A percentile compares a stretch with the other conserved stretches of the same genome.
These are phyloP conservation scores for Aspergillus bombycis DNA, from an alignment of 2,329 filamentous ascomycete species.

Conservation along the genomic window DNA sequence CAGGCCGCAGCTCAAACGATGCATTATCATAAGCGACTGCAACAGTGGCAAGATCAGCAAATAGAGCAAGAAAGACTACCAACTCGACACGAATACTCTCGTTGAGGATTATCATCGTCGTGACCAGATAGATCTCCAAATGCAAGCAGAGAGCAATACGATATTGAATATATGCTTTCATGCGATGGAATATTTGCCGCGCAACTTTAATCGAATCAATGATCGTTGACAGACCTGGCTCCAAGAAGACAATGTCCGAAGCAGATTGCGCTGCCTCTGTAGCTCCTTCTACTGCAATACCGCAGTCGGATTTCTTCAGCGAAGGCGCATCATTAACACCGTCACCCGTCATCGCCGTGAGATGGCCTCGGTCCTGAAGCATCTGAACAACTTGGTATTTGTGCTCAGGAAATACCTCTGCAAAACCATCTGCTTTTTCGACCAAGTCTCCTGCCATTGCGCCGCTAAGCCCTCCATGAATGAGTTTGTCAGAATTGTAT, in stretches of 20 bases:
- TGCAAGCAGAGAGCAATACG: conserved; percentile 75
- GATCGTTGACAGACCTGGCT: conserved; percentile 71
- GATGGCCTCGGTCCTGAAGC: conserved; percentile 71
- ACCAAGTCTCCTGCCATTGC: conserved; percentile 75
- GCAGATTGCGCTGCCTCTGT: conserved; percentile 74
- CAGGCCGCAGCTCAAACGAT: conserved; percentile 74
- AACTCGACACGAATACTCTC: conserved; percentile 74
- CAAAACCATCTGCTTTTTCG: conserved; percentile 73
- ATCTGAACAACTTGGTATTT: conserved; percentile 77
- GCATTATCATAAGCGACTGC: conserved; percentile 83
- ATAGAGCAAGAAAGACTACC: conserved; percentile 78
- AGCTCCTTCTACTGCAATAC: conserved; percentile 73
- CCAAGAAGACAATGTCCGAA: conserved; percentile 74
- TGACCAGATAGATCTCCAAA: conserved; percentile 75
- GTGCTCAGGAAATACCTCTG: conserved; percentile 75
- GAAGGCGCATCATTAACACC: conserved; percentile 76
- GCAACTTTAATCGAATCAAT: conserved; percentile 74
- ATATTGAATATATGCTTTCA: conserved; percentile 79
- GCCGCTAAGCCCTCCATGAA: conserved; percentile 73
- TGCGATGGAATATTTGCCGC: conserved; percentile 75
- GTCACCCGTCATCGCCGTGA: conserved; percentile 76
- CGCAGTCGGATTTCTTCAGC: conserved; percentile 73
- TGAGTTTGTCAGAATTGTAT: conserved; percentile 77
- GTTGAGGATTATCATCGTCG: conserved; percentile 79
- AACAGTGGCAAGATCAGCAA: conserved; percentile 78